These are phyloP conservation scores for Colletotrichum spaethianum DNA, from an alignment of 2,329 filamentous ascomycete species.

Conservation along the genomic window DNA sequence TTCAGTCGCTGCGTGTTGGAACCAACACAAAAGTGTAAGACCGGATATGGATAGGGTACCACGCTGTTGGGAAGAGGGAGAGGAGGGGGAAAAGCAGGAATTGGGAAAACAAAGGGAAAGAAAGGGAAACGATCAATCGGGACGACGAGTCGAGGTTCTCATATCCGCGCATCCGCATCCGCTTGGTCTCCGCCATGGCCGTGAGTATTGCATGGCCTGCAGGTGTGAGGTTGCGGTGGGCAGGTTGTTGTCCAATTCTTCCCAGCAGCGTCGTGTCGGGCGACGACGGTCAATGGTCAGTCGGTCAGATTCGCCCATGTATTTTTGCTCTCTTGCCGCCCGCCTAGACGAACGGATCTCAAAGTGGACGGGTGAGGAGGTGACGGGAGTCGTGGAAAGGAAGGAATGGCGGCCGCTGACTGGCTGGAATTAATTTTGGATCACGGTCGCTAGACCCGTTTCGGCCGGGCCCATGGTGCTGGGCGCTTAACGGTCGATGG, in stretches of 20 bases:
- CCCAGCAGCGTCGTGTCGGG: slow-evolving; percentile 14
- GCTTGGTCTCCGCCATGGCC: slow-evolving; percentile 5
- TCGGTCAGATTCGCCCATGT: neutral
- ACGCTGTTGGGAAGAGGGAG: slow-evolving; percentile 21
- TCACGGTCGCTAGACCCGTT: slow-evolving; percentile 36
- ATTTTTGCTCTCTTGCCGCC: slow-evolving; percentile 29
- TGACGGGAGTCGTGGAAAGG: slow-evolving; percentile 20
- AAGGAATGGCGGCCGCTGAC: slow-evolving; percentile 14
- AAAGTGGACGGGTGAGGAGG: slow-evolving; percentile 31
- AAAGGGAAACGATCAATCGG: slow-evolving; percentile 16
- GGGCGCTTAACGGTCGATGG: slow-evolving; percentile 39
- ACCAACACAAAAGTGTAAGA: slow-evolving; percentile 6
- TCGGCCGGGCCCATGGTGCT: slow-evolving; percentile 29
- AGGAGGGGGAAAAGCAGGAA: slow-evolving; percentile 1
- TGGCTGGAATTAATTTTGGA: slow-evolving; percentile 37
- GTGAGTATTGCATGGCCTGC: slow-evolving; percentile 12
- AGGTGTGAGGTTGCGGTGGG: slow-evolving; percentile 21
- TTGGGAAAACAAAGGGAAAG: slow-evolving; percentile 23
- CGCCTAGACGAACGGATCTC: slow-evolving; percentile 23
- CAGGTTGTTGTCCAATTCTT: neutral
- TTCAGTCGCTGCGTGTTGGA: neutral
- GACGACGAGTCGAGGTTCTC: slow-evolving; percentile 25
- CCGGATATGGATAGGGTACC: slow-evolving; percentile 28
- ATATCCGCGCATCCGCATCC: slow-evolving; percentile 26
- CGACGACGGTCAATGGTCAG: neutral